These are phyloP conservation scores for Chlorella variabilis DNA, from an alignment of 163 green algal species.

Conservation along the genomic window DNA sequence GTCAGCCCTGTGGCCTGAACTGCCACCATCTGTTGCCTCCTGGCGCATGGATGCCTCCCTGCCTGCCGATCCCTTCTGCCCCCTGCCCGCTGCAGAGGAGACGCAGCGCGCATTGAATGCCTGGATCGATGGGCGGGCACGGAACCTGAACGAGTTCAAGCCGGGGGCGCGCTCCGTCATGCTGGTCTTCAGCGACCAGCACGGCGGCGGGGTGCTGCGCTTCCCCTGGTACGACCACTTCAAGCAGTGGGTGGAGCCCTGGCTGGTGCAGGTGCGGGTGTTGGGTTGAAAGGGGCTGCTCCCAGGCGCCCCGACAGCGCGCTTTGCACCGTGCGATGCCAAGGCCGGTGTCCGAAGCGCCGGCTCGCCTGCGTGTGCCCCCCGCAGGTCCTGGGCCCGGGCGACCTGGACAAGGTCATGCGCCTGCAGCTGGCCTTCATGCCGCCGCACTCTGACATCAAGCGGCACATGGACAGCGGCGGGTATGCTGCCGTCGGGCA, in stretches of 20 bases:
- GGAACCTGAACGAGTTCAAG: slow-evolving; percentile 75
- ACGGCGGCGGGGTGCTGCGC: slow-evolving; percentile 58
- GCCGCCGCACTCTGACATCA: slow-evolving; percentile 58
- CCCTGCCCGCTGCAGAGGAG: slow-evolving; percentile 56
- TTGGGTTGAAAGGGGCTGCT: too few species aligned
- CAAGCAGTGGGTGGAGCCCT: slow-evolving; percentile 58
- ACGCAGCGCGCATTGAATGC: slow-evolving; percentile 58
- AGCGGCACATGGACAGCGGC: slow-evolving; percentile 57
- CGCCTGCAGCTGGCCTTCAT: slow-evolving; percentile 78
- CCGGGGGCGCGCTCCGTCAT: slow-evolving; percentile 61
- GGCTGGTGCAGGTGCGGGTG: slow-evolving; percentile 63
- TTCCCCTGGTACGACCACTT: slow-evolving; percentile 77
- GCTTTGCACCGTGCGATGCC: too few species aligned
- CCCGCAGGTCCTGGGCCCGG: slow-evolving; percentile 58
- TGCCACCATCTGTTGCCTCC: too few species aligned
- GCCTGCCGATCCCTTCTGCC: slow-evolving; percentile 42
- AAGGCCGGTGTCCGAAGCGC: too few species aligned
- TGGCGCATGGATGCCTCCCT: too few species aligned
- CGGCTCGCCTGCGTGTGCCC: too few species aligned
- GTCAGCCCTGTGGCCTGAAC: too few species aligned
- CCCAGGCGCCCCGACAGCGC: too few species aligned
- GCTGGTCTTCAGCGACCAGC: slow-evolving; percentile 67
- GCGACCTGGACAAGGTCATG: slow-evolving; percentile 70
- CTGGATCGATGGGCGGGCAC: slow-evolving; percentile 57
- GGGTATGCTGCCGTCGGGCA: slow-evolving; percentile 50